A percentile compares a stretch with the other conserved stretches of the same genome.
Conservation (phyloP, 768 basidiomycete species). For the Nevesoporus exiguus region DNA sequence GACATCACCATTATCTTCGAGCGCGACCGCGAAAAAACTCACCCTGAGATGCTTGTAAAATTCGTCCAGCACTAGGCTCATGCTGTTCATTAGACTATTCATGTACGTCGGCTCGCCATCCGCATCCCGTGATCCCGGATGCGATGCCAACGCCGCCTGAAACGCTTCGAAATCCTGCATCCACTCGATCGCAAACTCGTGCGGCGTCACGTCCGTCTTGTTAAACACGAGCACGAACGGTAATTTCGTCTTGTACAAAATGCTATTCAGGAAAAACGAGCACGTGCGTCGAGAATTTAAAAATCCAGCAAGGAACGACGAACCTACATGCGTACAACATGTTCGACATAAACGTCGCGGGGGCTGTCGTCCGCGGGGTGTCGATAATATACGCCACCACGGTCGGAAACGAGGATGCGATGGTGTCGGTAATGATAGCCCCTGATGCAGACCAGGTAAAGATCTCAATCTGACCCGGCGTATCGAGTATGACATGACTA, state of each 20-base stretch:
- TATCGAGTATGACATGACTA: conserved; percentile 94
- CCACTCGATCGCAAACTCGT: conserved; percentile 94
- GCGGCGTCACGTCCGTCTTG: conserved; percentile 90
- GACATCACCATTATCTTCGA: not conserved
- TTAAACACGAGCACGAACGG: conserved; percentile 99
- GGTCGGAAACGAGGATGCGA: conserved; percentile 90
- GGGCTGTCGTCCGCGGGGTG: conserved; percentile 89
- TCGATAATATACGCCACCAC: conserved; percentile 97
- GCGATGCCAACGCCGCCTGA: conserved; percentile 78
- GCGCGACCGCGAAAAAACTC: conserved; percentile 13
- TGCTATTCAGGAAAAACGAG: conserved; percentile 43
- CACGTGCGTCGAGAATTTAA: not conserved
- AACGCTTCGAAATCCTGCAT: conserved; percentile 98
- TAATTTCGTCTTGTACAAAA: conserved; percentile 95
- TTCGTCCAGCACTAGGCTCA: conserved; percentile 97
- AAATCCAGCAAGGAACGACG: conserved; percentile 3
- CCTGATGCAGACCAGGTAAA: conserved; percentile 99
- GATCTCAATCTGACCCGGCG: conserved; percentile 98
- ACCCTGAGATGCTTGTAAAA: conserved; percentile 97
- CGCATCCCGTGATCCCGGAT: conserved; percentile 61
- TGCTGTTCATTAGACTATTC: conserved; percentile 98
- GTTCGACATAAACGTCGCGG: conserved; percentile 99
- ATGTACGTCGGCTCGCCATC: conserved; percentile 96
- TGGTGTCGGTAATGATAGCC: conserved; percentile 95
- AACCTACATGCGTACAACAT: conserved; percentile 99